phyloP scores from a whole-genome alignment of 805 yeast species.

The Kurtzmaniella fragi region DNA sequence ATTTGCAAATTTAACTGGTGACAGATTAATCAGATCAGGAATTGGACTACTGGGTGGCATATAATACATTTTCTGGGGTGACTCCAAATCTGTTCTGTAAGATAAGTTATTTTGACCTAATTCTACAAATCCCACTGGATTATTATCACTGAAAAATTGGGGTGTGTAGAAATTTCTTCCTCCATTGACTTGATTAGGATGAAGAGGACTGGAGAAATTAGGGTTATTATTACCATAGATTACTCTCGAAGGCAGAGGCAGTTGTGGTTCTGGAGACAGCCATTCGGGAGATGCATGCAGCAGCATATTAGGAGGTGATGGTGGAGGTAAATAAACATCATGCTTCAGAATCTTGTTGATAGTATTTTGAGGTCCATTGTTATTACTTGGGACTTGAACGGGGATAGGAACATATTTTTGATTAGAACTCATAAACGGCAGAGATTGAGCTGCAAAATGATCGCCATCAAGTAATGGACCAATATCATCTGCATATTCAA shows the following conservation, averaged over 20 bases:
- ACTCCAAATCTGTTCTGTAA: not conserved
- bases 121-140: conserved; percentile 1
- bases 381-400: conserved; percentile 26
- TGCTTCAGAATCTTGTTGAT: conserved; percentile 6
- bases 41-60: too few relatives aligned
- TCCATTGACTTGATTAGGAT: conserved; percentile 14
- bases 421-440: conserved; percentile 4
- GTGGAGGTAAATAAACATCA: conserved; percentile 32
- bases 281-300: conserved; percentile 28
- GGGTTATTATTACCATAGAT: conserved; percentile 1
- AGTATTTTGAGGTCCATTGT: conserved; percentile 5
- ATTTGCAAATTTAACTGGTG: conserved; percentile 23
- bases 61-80: too few relatives aligned
- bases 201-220: conserved; percentile 20
- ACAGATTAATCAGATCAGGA: conserved; percentile 15
- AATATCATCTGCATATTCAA: conserved; percentile 29
- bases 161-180: conserved; percentile 30
- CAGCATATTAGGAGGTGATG: conserved; percentile 27
- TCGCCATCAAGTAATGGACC: conserved; percentile 22
- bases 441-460: not conserved
- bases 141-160: conserved; percentile 34
- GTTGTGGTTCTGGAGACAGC: conserved; percentile 34
- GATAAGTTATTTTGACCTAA: not conserved
- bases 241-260: conserved; percentile 27
- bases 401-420: conserved; percentile 37